Evolutionary conservation across 768 basidiomycete genomes (phyloP), one percentile per base, ranked within the genome.

Genomic region (Trametes coccinea): DNA sequence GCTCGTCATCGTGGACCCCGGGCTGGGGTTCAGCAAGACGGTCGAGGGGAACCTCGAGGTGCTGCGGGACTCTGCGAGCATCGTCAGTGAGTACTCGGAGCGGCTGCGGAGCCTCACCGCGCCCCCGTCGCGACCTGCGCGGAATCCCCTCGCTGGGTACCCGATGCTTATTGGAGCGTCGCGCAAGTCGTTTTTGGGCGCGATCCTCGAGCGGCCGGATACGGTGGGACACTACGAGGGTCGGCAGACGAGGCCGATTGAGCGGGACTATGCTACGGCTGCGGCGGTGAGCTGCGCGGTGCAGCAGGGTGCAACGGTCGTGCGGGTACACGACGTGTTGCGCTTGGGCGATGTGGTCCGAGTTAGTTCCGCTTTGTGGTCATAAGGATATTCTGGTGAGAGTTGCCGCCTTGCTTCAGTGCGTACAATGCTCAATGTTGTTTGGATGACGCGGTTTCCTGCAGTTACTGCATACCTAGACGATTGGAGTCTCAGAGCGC

Each of bases 11-110:
- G 82, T 89, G 29, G 97, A 98, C 75, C 93, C 96, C 3, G 96
- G 96, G 0, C 77, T 98, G 54, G 96, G 97, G 37, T 99, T 98
- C 73, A 96, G 95, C 74, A 98, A 98, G 74, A 83, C 85, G 0
- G 71, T 87, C 2, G 80, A 86, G 31, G 92, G 82, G 4, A 95
- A 96, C 73, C 65, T 93, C 37, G 78, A 81, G 62, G 68, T 96
- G 10, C 72, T 98, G 51, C 80, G 87, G 9, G 66, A 80, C 39
- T 78, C 77, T 53, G 79, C 70, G 17, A 71, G 62, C 51, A 71
- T 92, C 44, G 83, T 81, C 0, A 79, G 77, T 2, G 78, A 83
- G 44, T 60, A 59, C 55, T 49, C 59, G 31, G 49, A 46, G 27
- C 53, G 30, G 30, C 41, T 31, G 59, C 29, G 61, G 22, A 53